Base-by-base conservation (phyloP, 2,329 filamentous ascomycete genomes). In the Colletotrichum falcatum region DNA sequence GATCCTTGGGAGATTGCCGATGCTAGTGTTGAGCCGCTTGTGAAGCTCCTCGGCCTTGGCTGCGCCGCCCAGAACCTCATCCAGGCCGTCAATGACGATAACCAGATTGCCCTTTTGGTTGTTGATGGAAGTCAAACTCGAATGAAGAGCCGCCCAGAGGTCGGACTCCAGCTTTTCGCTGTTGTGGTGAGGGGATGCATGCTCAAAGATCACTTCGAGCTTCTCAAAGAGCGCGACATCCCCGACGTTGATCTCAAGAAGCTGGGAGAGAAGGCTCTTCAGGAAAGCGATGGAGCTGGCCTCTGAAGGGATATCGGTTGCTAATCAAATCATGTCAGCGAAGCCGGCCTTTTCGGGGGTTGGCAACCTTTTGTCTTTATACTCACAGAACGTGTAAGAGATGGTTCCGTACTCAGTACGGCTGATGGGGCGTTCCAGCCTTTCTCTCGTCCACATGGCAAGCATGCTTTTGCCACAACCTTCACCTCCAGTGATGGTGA, bases 391-490 rank as follows among this genome's bases (percentile, higher is more conserved):
- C 30, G 77, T 79, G 73, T 81, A 83, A 0, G 76, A 74, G 16
- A 83, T 72, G 0, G 81, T 79, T 7, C 76, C 75, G 51, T 81
- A 81, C 3, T 78, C 79, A 14, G 73, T 74, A 71, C 79, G 76
- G 58, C 80, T 75, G 3, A 82, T 73, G 2, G 81, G 81, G 9
- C 80, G 77, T 23, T 82, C 78, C 18, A 83, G 77, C 14, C 81
- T 76, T 65, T 83, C 81, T 39, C 80, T 76, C 44, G 82, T 78
- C 81, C 81, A 83, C 16, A 78, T 77, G 3, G 80, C 78, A n/a
- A 82, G 77, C 18, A 80, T 76, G 44, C 78, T 81, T 75, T 82
- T 82, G 6, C 81, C 81, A 4, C 76, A 76, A 0, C 81, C 80
- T 1, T 77, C 72, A 12, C 73, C 75, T 1, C 80, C 81, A 6